These are phyloP conservation scores for Hygrophorus russula DNA, from an alignment of 768 basidiomycete genomes.

Conservation along the genomic window DNA sequence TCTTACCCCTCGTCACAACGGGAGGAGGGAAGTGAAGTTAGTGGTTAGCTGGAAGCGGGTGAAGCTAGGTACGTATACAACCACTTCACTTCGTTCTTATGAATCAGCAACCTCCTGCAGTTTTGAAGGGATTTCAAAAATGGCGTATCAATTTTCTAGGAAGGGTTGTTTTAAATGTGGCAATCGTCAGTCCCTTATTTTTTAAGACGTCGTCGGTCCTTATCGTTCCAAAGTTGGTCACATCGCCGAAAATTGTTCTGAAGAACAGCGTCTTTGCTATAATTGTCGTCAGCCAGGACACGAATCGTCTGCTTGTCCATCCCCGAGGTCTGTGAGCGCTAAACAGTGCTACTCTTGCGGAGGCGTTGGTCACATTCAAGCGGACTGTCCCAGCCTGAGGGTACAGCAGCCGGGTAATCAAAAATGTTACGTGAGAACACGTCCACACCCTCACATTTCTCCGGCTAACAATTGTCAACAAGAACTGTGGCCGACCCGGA, in stretches of 20 bases:
- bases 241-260: constrained; percentile 86
- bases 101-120: constrained; percentile 11
- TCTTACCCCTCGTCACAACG: constrained; percentile 42
- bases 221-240: constrained; percentile 58
- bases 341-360: constrained; percentile 94
- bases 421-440: constrained; percentile 69
- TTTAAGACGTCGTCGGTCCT: constrained; percentile 6
- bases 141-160: constrained; percentile 77
- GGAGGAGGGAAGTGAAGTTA: constrained; percentile 57
- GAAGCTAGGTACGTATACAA: constrained; percentile 46
- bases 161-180: constrained; percentile 94
- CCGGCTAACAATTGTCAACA: constrained; percentile 6
- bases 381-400: constrained; percentile 76
- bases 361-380: constrained; percentile 84
- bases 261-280: constrained; percentile 84
- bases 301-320: constrained; percentile 80
- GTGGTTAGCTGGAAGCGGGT: constrained; percentile 66
- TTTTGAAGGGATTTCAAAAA: constrained; percentile 35
- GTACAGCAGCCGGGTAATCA: constrained; percentile 51
- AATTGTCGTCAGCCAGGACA: constrained; percentile 94
- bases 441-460: neutral
- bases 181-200: constrained; percentile 50
- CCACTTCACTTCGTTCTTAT: constrained; percentile 2
- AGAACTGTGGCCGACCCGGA: constrained; percentile 77
- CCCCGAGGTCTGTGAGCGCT: constrained; percentile 68